These are phyloP conservation scores for Arthrobotrys entomopaga DNA, from an alignment of 2,329 filamentous ascomycete species.

Conservation along the genomic window DNA sequence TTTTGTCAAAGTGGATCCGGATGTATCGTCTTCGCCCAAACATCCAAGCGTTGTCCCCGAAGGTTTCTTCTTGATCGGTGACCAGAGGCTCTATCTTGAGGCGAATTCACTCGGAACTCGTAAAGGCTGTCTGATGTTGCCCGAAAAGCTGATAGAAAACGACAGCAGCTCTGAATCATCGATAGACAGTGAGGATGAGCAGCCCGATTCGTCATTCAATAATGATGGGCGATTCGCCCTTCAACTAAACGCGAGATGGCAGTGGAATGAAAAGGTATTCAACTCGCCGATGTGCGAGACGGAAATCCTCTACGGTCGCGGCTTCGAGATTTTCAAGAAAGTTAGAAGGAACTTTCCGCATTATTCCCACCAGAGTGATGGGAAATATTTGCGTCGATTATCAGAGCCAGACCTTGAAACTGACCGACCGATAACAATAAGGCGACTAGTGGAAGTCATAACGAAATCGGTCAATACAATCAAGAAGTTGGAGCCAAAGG, in stretches of 20 bases:
- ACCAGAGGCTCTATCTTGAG: constrained; percentile 6
- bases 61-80: constrained; percentile 45
- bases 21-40: background rate
- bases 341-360: constrained; percentile 25
- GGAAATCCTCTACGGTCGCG: constrained; percentile 44
- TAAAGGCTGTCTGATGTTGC: constrained; percentile 19
- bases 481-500: constrained; percentile 33
- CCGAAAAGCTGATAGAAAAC: constrained; percentile 2
- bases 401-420: constrained; percentile 33
- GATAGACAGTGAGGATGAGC: constrained; percentile 46
- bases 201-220: constrained; percentile 10
- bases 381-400: constrained; percentile 33
- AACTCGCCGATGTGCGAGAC: constrained; percentile 47
- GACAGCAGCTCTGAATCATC: constrained; percentile 43
- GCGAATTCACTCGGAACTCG: constrained; percentile 39
- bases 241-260: constrained; percentile 40
- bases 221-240: constrained; percentile 24
- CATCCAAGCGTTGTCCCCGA: constrained; percentile 2
- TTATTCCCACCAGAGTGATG: constrained; percentile 22
- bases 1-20: constrained; percentile 28
- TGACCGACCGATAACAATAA: constrained; percentile 23
- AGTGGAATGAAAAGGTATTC: constrained; percentile 43
- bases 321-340: constrained; percentile 43
- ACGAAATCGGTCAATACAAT: constrained; percentile 31
- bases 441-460: constrained; percentile 23